phyloP scores from a whole-genome alignment of 2,329 filamentous ascomycete species.

The Graphilbum fragrans region DNA sequence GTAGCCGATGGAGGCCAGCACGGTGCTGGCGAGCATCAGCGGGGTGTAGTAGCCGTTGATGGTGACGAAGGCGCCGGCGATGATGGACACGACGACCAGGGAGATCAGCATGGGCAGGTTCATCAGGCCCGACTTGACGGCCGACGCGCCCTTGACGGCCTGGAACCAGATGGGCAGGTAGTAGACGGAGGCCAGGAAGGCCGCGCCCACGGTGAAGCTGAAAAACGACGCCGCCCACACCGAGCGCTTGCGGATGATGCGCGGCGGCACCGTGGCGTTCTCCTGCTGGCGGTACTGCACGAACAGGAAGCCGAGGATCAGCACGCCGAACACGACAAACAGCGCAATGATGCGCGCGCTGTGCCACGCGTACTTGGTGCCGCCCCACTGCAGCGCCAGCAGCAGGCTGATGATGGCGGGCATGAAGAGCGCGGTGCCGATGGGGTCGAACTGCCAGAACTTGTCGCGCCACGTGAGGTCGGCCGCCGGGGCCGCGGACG shows the following conservation, averaged over 20 bases:
- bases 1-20: conserved; percentile 17
- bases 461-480: conserved; percentile 18
- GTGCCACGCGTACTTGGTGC: conserved; percentile 19
- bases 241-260: conserved; percentile 21
- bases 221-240: conserved; percentile 20
- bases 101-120: conserved; percentile 13
- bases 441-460: conserved; percentile 18
- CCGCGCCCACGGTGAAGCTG: conserved; percentile 20
- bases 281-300: conserved; percentile 21
- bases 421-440: conserved; percentile 11
- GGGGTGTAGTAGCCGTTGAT: conserved; percentile 25
- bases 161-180: conserved; percentile 23
- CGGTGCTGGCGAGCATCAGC: conserved; percentile 20
- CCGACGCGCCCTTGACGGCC: conserved; percentile 20
- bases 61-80: conserved; percentile 17
- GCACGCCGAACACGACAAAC: conserved; percentile 17
- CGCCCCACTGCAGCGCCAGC: conserved; percentile 31
- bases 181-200: conserved; percentile 13
- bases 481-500: background rate
- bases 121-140: conserved; percentile 16
- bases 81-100: conserved; percentile 16
- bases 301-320: conserved; percentile 15
- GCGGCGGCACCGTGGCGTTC: conserved; percentile 24
- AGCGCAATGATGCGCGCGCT: conserved; percentile 19
- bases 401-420: conserved; percentile 26